Evolutionary conservation across 2,329 filamentous ascomycete species (phyloP).

Genomic region (Microdochium nivale): DNA sequence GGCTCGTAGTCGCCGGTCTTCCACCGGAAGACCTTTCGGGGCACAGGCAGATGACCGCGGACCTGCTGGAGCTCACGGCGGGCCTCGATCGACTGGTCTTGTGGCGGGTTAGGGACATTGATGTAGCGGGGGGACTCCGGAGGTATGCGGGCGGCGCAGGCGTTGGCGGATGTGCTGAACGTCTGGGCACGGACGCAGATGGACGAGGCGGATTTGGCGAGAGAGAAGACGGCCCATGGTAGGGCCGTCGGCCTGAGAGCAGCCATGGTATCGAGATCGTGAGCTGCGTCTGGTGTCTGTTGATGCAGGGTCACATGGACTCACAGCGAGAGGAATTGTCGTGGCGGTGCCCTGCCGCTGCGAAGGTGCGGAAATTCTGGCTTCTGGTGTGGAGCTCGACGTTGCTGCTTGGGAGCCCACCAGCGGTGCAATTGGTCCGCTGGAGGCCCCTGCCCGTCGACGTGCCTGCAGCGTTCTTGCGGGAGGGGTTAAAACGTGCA

Average conservation of each 20-base stretch:
- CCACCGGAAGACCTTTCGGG: slow-evolving; percentile 68
- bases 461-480: too few relatives aligned
- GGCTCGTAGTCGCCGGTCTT: slow-evolving; percentile 51
- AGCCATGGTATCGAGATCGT: background rate
- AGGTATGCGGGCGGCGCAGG: slow-evolving; percentile 38
- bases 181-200: background rate
- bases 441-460: background rate
- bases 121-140: slow-evolving; percentile 88
- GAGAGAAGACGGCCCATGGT: background rate
- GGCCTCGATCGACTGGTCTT: slow-evolving; percentile 43
- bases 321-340: background rate
- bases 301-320: background rate
- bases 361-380: background rate
- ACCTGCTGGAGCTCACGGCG: slow-evolving; percentile 35
- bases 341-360: background rate
- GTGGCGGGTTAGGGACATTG: slow-evolving; percentile 68
- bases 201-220: background rate
- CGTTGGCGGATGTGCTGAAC: background rate
- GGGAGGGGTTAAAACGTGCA: too few relatives aligned
- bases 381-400: background rate
- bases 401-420: background rate
- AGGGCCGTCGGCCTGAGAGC: background rate
- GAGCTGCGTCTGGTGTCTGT: background rate
- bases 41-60: slow-evolving; percentile 76
- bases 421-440: background rate